Percentiles rank a stretch among this genome's conserved stretches.
Conservation (phyloP, 1,284 basidiomycete genomes). For the Sanghuangporus baumii region DNA sequence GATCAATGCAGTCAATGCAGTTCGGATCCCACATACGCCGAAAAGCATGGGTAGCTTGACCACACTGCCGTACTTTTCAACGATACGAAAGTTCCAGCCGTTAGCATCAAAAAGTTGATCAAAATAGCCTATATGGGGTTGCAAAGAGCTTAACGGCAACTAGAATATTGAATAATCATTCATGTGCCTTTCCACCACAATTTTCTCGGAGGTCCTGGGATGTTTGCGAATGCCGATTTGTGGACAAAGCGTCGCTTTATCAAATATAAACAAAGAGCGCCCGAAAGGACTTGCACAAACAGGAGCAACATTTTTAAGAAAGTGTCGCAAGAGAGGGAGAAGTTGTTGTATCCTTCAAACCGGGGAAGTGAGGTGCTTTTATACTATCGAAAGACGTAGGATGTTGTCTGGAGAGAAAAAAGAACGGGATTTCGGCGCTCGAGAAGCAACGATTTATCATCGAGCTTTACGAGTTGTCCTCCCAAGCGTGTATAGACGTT, state of each 20-base stretch:
- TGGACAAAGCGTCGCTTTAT: conserved; percentile 4
- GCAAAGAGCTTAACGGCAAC: not conserved
- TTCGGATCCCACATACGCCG: conserved; percentile 26
- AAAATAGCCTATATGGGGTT: conserved; percentile 8
- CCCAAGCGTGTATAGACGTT: no score
- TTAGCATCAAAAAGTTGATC: conserved; percentile 16
- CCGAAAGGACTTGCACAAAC: not conserved
- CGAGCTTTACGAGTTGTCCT: no score
- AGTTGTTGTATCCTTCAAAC: no score
- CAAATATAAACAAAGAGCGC: not conserved
- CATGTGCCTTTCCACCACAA: conserved; percentile 12
- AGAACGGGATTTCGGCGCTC: no score
- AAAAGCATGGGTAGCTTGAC: conserved; percentile 31
- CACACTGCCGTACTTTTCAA: conserved; percentile 28
- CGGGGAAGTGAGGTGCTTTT: no score
- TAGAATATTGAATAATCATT: not conserved
- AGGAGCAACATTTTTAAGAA: not conserved
- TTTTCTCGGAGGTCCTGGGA: conserved; percentile 9
- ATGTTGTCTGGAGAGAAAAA: no score
- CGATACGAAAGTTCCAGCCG: conserved; percentile 20
- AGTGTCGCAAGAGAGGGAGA: not conserved
- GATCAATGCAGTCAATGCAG: not conserved
- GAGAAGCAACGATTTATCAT: no score
- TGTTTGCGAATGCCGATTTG: conserved; percentile 4
- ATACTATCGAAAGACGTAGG: no score